Base-by-base conservation (phyloP, 306 rosid genomes). In the Lithocarpus polystachyus region DNA sequence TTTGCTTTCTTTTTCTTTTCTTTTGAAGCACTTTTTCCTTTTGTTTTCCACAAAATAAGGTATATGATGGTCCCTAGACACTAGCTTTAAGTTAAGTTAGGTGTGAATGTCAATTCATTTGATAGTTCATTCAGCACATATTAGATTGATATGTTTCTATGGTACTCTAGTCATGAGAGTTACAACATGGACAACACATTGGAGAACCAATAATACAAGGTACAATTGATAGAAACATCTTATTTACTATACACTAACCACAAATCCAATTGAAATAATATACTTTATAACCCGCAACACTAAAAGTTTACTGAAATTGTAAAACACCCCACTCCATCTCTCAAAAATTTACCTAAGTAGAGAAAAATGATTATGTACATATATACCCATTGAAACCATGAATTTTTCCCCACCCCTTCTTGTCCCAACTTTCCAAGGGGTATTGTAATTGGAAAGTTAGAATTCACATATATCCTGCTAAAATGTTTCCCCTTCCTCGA, bases 301-400 rank as follows among this genome's bases (percentile, higher is more conserved):
- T 56, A 40, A 48, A 70, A 59, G 48, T 75, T 31, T 31, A 64
- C 65, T 65, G 5, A 68, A 61, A 67, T 45, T 64, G 56, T 10
- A 26, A 70, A 54, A 69, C 43, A 60, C 67, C 12, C 67, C 48
- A 61, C 55, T 75, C 71, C 28, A 52, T 81, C 57, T 76, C 64
- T 52, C 65, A 76, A 69, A 69, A 77, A 45, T 35, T 74, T 79
- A 82, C 73, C 78, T 77, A 87, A 24, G 82, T 77, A 89, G 51
- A 31, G 28, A 67, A 80, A 55, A 48, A 54, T 56, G 65, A 13
- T 64, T 81, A 85, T 85, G 83, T 87, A 84, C 88, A 82, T 55
- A 79, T 81, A 56, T 79, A 75, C 82, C 67, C 53, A 82, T 73
- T 29, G 55, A 45, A 33, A 52, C 65, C 68, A 82, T 76, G 81